These are phyloP conservation scores for Erigeron canadensis DNA, from an alignment of 129 eudicot genomes.

Conservation along the genomic window DNA sequence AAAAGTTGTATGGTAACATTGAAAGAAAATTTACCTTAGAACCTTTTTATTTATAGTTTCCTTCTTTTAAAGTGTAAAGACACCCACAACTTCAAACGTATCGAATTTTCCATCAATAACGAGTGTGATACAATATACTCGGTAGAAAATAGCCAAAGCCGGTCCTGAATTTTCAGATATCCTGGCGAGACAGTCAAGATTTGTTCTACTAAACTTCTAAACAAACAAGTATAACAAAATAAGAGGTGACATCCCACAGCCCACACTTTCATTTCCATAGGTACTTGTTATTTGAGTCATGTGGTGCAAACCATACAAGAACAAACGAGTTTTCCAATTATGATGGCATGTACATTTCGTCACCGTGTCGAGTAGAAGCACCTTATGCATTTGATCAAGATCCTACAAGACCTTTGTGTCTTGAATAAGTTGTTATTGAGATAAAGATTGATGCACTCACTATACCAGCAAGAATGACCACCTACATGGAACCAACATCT, in stretches of 20 bases:
- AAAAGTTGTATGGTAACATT: too few relatives aligned
- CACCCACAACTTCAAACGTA: neutral
- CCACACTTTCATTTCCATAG: neutral
- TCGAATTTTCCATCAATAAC: neutral
- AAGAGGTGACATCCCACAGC: neutral
- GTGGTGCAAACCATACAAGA: conserved; percentile 18
- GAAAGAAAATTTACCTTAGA: too few relatives aligned
- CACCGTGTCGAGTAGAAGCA: conserved; percentile 17
- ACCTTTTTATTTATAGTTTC: too few relatives aligned
- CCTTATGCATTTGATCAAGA: conserved; percentile 39
- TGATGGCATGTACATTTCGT: conserved; percentile 13
- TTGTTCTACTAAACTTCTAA: too few relatives aligned
- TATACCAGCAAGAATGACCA: conserved; percentile 58
- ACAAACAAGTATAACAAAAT: too few relatives aligned
- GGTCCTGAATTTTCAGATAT: too few relatives aligned
- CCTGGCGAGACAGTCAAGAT: too few relatives aligned
- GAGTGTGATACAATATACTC: neutral
- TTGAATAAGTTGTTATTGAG: conserved; percentile 74
- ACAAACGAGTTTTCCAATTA: neutral
- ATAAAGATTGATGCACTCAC: conserved; percentile 61
- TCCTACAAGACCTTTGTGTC: conserved; percentile 86
- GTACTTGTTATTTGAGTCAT: neutral
- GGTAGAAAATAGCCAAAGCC: too few relatives aligned
- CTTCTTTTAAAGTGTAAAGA: neutral
- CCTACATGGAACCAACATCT: conserved; percentile 37